Conservation (phyloP, 305 asterid genomes). For the Rubia peregrina region DNA sequence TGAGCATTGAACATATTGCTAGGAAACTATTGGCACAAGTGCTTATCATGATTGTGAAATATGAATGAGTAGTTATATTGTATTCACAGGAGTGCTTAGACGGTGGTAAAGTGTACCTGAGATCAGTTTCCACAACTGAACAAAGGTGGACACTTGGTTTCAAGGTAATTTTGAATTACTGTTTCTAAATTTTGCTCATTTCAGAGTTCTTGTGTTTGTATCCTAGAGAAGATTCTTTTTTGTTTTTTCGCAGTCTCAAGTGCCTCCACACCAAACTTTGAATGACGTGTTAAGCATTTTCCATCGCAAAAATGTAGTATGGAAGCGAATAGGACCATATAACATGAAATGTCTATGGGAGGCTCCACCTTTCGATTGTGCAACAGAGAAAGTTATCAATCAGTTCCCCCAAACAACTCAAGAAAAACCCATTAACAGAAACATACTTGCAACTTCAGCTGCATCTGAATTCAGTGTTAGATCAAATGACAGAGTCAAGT, state of each 20-base stretch:
- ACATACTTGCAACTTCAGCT: slow-evolving; percentile 12
- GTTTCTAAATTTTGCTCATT: background rate
- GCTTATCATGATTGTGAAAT: background rate
- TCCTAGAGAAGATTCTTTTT: background rate
- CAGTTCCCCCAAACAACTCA: slow-evolving; percentile 9
- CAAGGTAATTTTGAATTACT: slow-evolving; percentile 27
- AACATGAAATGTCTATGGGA: slow-evolving; percentile 62
- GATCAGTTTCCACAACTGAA: slow-evolving; percentile 25
- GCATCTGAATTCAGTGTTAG: slow-evolving; percentile 14
- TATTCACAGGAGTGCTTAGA: slow-evolving; percentile 24
- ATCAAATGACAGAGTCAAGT: slow-evolving; percentile 33
- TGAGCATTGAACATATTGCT: background rate
- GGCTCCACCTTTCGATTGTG: slow-evolving; percentile 28
- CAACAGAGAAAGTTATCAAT: slow-evolving; percentile 2
- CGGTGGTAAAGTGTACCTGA: slow-evolving; percentile 20
- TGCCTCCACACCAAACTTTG: slow-evolving; percentile 43
- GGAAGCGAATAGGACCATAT: slow-evolving; percentile 55
- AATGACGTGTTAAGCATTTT: slow-evolving; percentile 34
- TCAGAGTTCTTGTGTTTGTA: background rate
- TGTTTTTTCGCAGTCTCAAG: slow-evolving; percentile 35
- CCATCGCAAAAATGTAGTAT: slow-evolving; percentile 47
- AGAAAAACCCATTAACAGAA: background rate
- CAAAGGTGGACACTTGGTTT: slow-evolving; percentile 56
- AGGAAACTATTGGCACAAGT: background rate
- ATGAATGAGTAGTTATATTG: background rate